phyloP scores from a whole-genome alignment of 225 moss, liverwort and hornwort genomes.

The Lunularia cruciata region DNA sequence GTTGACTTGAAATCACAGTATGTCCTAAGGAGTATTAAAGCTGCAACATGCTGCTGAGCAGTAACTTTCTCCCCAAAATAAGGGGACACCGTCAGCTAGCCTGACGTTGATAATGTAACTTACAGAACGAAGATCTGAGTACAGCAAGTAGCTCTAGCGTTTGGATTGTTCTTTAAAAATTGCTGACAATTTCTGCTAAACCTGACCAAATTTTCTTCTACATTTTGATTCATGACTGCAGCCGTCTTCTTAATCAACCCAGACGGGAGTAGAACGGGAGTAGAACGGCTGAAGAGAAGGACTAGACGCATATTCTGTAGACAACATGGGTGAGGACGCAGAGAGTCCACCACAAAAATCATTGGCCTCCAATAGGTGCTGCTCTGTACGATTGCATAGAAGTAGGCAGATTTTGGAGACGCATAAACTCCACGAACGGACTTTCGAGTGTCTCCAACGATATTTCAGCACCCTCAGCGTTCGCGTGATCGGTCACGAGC shows the following conservation, averaged over 20 bases:
- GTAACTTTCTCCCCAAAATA: too few relatives aligned
- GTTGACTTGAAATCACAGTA: too few relatives aligned
- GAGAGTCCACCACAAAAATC: conserved; percentile 45
- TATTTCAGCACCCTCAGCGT: conserved; percentile 46
- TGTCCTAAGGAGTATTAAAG: too few relatives aligned
- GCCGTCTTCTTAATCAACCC: background rate
- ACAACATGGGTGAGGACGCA: conserved; percentile 37
- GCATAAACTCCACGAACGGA: conserved; percentile 82
- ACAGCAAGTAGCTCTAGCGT: too few relatives aligned
- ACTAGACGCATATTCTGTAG: conserved; percentile 2
- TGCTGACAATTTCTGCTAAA: too few relatives aligned
- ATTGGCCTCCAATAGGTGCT: conserved; percentile 45
- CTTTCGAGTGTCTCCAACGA: conserved; percentile 61
- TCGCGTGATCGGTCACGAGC: conserved; percentile 74
- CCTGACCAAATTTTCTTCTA: too few relatives aligned
- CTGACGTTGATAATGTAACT: too few relatives aligned
- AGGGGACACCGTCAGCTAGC: too few relatives aligned
- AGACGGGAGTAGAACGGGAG: conserved; percentile 7
- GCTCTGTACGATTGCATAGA: conserved; percentile 81
- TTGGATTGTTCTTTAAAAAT: too few relatives aligned
- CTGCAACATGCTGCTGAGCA: too few relatives aligned
- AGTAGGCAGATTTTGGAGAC: conserved; percentile 67
- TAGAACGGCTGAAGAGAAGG: background rate
- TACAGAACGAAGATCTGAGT: too few relatives aligned
- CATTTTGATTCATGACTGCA: too few relatives aligned